Percentiles rank a stretch among this genome's conserved stretches.
Evolutionary conservation across 2,329 filamentous ascomycete species (phyloP).

Genomic region (Claviceps maximensis): DNA sequence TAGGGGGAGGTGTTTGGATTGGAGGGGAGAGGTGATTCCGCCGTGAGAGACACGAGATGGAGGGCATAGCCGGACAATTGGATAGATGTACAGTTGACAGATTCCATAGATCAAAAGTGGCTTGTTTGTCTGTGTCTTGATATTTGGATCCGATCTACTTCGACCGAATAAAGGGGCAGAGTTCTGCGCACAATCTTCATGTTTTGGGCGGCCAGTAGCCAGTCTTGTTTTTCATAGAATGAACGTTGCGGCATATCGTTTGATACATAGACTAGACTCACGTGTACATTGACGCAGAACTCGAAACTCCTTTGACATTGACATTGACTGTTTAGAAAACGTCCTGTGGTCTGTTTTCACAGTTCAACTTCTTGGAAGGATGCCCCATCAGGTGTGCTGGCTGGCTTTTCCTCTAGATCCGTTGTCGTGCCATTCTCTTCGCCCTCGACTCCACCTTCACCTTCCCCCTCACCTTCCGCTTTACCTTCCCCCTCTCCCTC

Average conservation of each 20-base stretch:
- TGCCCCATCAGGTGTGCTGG: conserved; percentile 38
- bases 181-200: too few relatives aligned
- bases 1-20: conserved; percentile 56
- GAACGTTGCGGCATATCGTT: too few relatives aligned
- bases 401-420: conserved; percentile 25
- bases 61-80: background rate
- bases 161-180: too few relatives aligned
- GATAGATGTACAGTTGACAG: background rate
- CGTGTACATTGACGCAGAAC: background rate
- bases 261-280: too few relatives aligned
- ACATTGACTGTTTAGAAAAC: too few relatives aligned
- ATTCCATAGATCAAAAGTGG: too few relatives aligned
- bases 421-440: conserved; percentile 18
- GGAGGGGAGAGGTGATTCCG: conserved; percentile 49
- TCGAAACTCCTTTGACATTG: too few relatives aligned
- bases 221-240: too few relatives aligned
- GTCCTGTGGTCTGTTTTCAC: conserved; percentile 17
- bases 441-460: conserved; percentile 7
- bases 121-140: too few relatives aligned
- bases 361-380: conserved; percentile 54
- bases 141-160: too few relatives aligned
- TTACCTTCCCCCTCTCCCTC: conserved; percentile 6
- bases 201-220: too few relatives aligned
- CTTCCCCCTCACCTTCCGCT: conserved; percentile 7
- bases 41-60: conserved; percentile 28